Evolutionary conservation across 2,329 filamentous ascomycete species (phyloP).

Genomic region (Alternaria burnsii): DNA sequence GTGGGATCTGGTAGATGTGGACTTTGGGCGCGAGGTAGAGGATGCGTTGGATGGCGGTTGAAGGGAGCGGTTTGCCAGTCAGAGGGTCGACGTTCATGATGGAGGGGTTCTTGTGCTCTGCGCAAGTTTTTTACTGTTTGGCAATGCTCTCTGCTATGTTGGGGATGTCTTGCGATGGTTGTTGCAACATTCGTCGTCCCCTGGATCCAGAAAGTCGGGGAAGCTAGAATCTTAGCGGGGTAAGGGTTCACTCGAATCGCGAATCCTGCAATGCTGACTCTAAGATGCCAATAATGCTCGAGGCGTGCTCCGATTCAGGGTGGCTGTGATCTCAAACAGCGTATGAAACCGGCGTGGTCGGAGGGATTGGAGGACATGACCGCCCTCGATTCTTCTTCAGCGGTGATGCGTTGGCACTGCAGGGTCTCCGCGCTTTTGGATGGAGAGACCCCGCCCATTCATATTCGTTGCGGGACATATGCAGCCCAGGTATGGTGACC

Average conservation of each 20-base stretch:
- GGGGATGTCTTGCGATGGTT: not conserved
- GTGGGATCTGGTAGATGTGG: constrained; percentile 89
- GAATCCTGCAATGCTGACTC: not conserved
- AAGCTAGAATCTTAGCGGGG: constrained; percentile 9
- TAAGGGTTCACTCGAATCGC: constrained; percentile 3
- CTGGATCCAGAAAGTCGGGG: constrained; percentile 5
- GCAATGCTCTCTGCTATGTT: not conserved
- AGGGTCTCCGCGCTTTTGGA: constrained; percentile 25
- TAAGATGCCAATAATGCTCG: not conserved
- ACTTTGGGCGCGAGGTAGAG: constrained; percentile 78
- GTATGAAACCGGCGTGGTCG: constrained; percentile 40
- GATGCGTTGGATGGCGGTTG: constrained; percentile 83
- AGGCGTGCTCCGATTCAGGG: constrained; percentile 22
- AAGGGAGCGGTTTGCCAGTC: constrained; percentile 72
- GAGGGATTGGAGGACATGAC: constrained; percentile 42
- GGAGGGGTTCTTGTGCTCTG: not conserved
- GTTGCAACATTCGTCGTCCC: not conserved
- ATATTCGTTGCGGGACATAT: constrained; percentile 16
- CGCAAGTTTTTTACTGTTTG: not conserved
- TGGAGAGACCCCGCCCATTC: constrained; percentile 25
- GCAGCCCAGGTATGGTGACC: constrained; percentile 30
- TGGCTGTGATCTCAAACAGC: constrained; percentile 31
- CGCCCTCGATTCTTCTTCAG: constrained; percentile 29
- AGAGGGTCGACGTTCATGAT: constrained; percentile 74
- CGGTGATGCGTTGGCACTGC: constrained; percentile 50